Evolutionary conservation across 352 stramenopile genomes (phyloP), one percentile per base, ranked within the genome.

Genomic region (Globisporangium nodosum): DNA sequence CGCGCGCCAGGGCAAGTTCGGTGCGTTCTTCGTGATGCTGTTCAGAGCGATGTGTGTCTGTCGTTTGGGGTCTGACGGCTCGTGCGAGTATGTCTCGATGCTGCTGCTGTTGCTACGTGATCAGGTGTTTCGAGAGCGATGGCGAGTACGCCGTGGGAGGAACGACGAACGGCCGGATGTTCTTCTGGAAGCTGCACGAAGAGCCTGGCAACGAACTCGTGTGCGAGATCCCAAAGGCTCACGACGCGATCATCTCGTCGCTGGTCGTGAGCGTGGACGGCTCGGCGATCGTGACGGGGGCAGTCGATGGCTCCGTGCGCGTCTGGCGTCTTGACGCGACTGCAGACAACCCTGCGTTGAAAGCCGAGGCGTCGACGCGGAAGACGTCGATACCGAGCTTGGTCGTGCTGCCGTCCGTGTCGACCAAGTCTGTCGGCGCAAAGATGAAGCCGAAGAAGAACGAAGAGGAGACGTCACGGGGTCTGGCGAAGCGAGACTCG

Each of bases 181-280:
- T 88, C 18, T 88, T 90, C 56, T 91, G 81, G 83, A 83, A 86
- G 52, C 50, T 90, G 18, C 69, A 79, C 48, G 64, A 76, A 7
- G 43, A 60, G 9, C 30, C 50, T 39, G 79, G 71, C 8, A 71
- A 68, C 1, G 75, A 84, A 31, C 46, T 83, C n/a, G 61, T 89
- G 11, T 88, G 75, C 48, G 71, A 86, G 35, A 84, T 91, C 21
- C 67, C 73, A 1, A 73, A 74, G 43, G 80, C 77, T 21, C 79
- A 91, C 50, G 74, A 83, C 9, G 65, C 76, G 20, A 78, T 80
- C 58, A 78, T 94, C 56, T 86, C 69, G 27, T 70, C 80, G 43
- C 65, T 94, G 4, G 70, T 66, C 6, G 78, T 90, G 37, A 78
- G 78, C 52, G 68, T 21, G 0, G 75, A 73, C 5, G 84, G 84